Evolutionary conservation across 2,329 filamentous ascomycete genomes (phyloP), one percentile per base, ranked within the genome.

Genomic region (Blumeria graminis): DNA sequence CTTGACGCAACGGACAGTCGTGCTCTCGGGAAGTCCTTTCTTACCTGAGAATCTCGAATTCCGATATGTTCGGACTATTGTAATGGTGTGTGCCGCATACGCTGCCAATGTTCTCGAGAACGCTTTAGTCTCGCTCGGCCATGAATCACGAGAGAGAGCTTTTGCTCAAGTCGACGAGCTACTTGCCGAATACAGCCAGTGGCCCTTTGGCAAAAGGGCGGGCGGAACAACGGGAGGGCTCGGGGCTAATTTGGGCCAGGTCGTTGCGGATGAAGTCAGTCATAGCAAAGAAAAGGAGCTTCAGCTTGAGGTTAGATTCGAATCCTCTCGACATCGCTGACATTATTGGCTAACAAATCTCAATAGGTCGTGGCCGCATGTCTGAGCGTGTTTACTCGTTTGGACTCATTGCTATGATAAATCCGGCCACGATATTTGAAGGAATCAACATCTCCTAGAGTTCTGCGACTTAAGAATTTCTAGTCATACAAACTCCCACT

Each of bases 101-200:
- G 92, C 92, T 50, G 92, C 92, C 60, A 98, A 98, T 66, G 92
- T 98, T 33, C 77, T 98, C 58, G 92, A 98, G 72, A 98, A 98
- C 67, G 92, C 90, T n/a, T 73, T 98, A 64, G 86, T 86, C 57
- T 93, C 86, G 13, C 78, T 98, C 60, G 87, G 89, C 62, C 92
- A 96, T 68, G 92, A 98, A 72, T 82, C 90, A 57, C 76, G 92
- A 63, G 92, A 98, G 71, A 77, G 90, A 62, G 90, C 92, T 4
- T 98, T 96, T 69, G 87, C 88, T 43, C 90, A 96, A 73, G 94
- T 94, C 16, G 92, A 98, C 69, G 92, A 96, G 71, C 72, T 98
- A 61, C 74, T 98, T 58, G 87, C 87, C 45, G 90, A 96, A 68
- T 98, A 95, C 71, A 94, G 87, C 65, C 92, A 96, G 72, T 98